Evolutionary conservation across 73 alveolate genomes (phyloP).

Genomic region (Loxodes magnus): DNA sequence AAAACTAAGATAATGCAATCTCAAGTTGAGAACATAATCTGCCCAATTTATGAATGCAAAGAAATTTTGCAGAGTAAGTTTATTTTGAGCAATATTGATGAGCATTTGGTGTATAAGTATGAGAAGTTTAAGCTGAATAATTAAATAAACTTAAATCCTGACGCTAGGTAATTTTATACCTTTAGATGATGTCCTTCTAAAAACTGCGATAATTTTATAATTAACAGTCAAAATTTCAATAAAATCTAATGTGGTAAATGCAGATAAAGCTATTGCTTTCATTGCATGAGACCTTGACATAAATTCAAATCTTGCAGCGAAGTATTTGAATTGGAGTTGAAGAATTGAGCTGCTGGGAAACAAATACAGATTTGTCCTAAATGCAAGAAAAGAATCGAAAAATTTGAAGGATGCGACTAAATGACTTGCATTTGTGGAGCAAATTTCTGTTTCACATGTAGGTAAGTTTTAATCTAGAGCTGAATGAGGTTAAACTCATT

Average conservation of each 20-base stretch:
- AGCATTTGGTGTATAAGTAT: too few relatives aligned
- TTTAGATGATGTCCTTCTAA: slow-evolving; percentile 48
- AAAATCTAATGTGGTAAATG: slow-evolving; percentile 18
- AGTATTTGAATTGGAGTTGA: slow-evolving; percentile 34
- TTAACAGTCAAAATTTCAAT: slow-evolving; percentile 10
- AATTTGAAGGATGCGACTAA: slow-evolving; percentile 85
- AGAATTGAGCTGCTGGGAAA: slow-evolving; percentile 39
- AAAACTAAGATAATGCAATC: slow-evolving; percentile 15
- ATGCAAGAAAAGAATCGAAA: slow-evolving; percentile 58
- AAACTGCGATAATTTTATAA: slow-evolving; percentile 42
- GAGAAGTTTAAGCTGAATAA: too few relatives aligned
- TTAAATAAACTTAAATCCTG: too few relatives aligned
- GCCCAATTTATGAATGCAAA: slow-evolving; percentile 16
- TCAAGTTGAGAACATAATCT: slow-evolving; percentile 14
- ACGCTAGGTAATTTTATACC: too few relatives aligned
- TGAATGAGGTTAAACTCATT: too few relatives aligned
- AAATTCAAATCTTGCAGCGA: slow-evolving; percentile 19
- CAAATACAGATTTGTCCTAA: slow-evolving; percentile 66
- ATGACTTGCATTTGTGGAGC: slow-evolving; percentile 83
- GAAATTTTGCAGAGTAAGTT: too few relatives aligned
- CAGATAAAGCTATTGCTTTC: slow-evolving; percentile 26
- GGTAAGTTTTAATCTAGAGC: too few relatives aligned
- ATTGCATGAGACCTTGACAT: slow-evolving; percentile 50
- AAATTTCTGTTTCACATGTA: slow-evolving; percentile 88
- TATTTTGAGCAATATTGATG: too few relatives aligned